Percentiles rank a stretch among this genome's conserved stretches.
phyloP scores from a whole-genome alignment of 805 yeast species.

The Cyberlindnera maclurae region DNA sequence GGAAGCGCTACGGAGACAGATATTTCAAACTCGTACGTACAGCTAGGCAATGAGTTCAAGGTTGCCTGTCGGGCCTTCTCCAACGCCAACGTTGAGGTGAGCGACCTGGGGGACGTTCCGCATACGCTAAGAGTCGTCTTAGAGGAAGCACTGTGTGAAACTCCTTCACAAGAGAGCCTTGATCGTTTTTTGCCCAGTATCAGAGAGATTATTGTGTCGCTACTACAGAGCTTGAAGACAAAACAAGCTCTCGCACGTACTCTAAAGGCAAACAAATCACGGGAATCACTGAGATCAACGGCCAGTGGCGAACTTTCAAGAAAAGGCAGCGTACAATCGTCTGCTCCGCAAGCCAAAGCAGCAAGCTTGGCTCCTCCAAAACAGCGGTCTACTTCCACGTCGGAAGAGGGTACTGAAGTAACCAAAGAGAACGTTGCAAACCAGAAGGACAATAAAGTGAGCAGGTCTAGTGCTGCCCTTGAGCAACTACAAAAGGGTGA shows the following conservation, averaged over 20 bases:
- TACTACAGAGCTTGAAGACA: conserved; percentile 70
- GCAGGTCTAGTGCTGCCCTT: conserved; percentile 46
- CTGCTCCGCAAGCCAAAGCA: conserved; percentile 2
- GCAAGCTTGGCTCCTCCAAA: neutral
- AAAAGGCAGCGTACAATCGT: conserved; percentile 4
- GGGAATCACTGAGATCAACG: conserved; percentile 13
- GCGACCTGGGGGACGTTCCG: conserved; percentile 89
- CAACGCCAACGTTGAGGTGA: conserved; percentile 69
- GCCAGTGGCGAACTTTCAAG: conserved; percentile 9
- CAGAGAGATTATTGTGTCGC: conserved; percentile 74
- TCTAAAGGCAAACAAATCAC: conserved; percentile 23
- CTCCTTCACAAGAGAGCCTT: conserved; percentile 75
- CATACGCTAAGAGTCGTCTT: conserved; percentile 67
- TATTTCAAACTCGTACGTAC: conserved; percentile 87
- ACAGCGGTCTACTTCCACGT: neutral
- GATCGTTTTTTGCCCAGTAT: conserved; percentile 79
- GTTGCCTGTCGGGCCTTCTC: conserved; percentile 76
- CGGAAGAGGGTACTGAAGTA: neutral
- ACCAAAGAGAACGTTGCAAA: neutral
- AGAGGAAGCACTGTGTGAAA: conserved; percentile 80
- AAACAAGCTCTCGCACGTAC: conserved; percentile 59
- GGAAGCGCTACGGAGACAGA: conserved; percentile 70
- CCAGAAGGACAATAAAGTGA: neutral
- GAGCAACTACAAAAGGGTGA: conserved; percentile 76
- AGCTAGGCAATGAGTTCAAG: conserved; percentile 88